These are phyloP conservation scores for Ophiocordyceps camponoti-rufipedis DNA, from an alignment of 2,329 filamentous ascomycete species.

Conservation along the genomic window DNA sequence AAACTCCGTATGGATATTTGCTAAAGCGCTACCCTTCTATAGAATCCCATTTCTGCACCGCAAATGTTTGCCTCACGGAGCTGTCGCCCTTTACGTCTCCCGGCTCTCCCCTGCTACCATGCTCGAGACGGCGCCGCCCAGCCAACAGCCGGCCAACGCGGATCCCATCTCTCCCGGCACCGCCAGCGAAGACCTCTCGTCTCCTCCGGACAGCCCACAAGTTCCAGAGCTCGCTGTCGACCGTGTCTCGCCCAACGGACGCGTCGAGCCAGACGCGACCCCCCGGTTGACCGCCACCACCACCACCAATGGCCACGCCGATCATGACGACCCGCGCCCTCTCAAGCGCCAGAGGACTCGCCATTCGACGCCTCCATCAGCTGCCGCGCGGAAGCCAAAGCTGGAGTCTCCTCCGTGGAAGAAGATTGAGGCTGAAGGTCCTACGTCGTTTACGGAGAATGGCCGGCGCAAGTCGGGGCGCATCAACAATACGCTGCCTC, in stretches of 20 bases:
- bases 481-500: slow-evolving; percentile 38
- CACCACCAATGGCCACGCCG: slow-evolving; percentile 28
- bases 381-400: slow-evolving; percentile 23
- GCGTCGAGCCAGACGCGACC: slow-evolving; percentile 7
- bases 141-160: slow-evolving; percentile 17
- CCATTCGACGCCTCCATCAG: slow-evolving; percentile 22
- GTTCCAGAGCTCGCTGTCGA: slow-evolving; percentile 4
- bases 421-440: slow-evolving; percentile 64
- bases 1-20: slow-evolving; percentile 29
- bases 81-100: slow-evolving; percentile 28
- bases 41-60: slow-evolving; percentile 35
- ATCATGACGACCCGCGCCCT: slow-evolving; percentile 32
- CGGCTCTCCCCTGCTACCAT: slow-evolving; percentile 30
- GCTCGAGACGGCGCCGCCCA: slow-evolving; percentile 41
- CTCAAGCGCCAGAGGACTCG: slow-evolving; percentile 48
- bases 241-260: slow-evolving; percentile 5
- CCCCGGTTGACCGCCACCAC: slow-evolving; percentile 2
- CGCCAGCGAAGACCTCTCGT: slow-evolving; percentile 7
- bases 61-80: slow-evolving; percentile 41
- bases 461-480: slow-evolving; percentile 51
- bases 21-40: slow-evolving; percentile 26
- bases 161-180: slow-evolving; percentile 9
- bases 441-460: slow-evolving; percentile 64
- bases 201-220: slow-evolving; percentile 6
- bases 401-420: slow-evolving; percentile 84